Conservation (phyloP, 2,329 filamentous ascomycete species). For the Akanthomyces uredinophilus region DNA sequence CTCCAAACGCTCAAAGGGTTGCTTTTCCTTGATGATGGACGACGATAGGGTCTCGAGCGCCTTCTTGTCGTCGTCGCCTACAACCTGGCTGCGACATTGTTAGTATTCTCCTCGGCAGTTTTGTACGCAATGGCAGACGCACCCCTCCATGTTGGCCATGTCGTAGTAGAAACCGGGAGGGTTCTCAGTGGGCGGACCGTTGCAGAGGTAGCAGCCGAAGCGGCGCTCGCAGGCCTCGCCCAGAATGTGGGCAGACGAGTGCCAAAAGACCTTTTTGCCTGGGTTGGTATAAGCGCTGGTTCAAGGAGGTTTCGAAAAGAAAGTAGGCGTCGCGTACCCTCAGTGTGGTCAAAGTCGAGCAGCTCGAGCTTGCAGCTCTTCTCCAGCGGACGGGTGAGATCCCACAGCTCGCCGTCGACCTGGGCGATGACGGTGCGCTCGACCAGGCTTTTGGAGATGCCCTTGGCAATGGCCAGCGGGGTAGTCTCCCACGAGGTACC, state of each 20-base stretch:
- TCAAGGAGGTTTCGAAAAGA: background rate
- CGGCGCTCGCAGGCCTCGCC: conserved; percentile 88
- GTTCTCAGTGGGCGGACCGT: conserved; percentile 85
- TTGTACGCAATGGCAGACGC: background rate
- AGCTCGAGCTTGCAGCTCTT: conserved; percentile 80
- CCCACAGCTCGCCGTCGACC: conserved; percentile 84
- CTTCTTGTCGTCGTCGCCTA: conserved; percentile 78
- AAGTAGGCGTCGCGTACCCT: conserved; percentile 23
- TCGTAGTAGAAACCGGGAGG: conserved; percentile 86
- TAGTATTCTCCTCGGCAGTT: conserved; percentile 13
- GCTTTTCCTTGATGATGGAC: conserved; percentile 92
- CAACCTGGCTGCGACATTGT: conserved; percentile 53
- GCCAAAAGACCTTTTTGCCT: conserved; percentile 96
- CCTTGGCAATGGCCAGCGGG: conserved; percentile 69
- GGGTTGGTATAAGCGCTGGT: background rate
- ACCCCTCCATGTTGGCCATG: conserved; percentile 61
- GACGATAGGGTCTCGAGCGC: conserved; percentile 74
- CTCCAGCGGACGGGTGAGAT: conserved; percentile 85
- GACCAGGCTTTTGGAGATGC: conserved; percentile 78
- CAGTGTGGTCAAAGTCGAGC: conserved; percentile 65
- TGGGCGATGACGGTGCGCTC: conserved; percentile 83
- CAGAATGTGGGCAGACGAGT: conserved; percentile 92
- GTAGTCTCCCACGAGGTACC: conserved; percentile 91
- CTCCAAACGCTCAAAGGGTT: conserved; percentile 84
- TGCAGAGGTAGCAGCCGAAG: conserved; percentile 88